A percentile compares a stretch with the other conserved stretches of the same genome.
Evolutionary conservation across 345 rosid species (phyloP).

Genomic region (Raphanus raphanistrum): DNA sequence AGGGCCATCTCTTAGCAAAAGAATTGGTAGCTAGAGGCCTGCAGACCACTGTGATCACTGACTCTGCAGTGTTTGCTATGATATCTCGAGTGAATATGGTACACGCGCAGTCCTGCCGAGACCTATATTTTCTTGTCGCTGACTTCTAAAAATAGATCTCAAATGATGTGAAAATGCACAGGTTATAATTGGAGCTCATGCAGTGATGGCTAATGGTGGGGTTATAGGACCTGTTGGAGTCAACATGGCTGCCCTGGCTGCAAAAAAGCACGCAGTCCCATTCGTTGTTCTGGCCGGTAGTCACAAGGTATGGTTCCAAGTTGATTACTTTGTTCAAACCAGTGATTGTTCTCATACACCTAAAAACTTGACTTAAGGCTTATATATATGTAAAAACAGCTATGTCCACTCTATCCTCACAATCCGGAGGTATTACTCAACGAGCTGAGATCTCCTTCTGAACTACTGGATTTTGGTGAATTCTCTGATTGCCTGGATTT

Average conservation of each 20-base stretch:
- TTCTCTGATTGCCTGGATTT: constrained; percentile 95
- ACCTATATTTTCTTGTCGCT: constrained; percentile 5
- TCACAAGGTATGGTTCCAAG: constrained; percentile 71
- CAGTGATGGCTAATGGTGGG: constrained; percentile 98
- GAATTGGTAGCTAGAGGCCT: constrained; percentile 91
- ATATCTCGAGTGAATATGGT: constrained; percentile 98
- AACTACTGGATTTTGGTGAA: constrained; percentile 93
- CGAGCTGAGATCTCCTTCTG: constrained; percentile 96
- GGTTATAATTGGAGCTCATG: constrained; percentile 99
- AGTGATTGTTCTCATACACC: constrained; percentile 1
- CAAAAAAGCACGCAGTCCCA: constrained; percentile 96
- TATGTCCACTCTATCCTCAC: constrained; percentile 97
- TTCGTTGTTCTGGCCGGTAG: constrained; percentile 96
- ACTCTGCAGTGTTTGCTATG: constrained; percentile 98
- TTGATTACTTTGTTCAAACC: neutral
- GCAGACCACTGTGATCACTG: constrained; percentile 90
- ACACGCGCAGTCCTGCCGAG: constrained; percentile 2
- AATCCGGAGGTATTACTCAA: constrained; percentile 92
- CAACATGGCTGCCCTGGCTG: constrained; percentile 98
- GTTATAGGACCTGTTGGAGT: constrained; percentile 96
- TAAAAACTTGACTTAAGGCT: neutral
- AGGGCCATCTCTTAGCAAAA: constrained; percentile 90
- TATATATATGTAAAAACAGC: constrained; percentile 47
- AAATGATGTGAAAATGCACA: constrained; percentile 38
- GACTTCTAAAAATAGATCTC: constrained; percentile 11